Conservation (phyloP, 1,139 yeast species). For the Candida gigantensis region DNA sequence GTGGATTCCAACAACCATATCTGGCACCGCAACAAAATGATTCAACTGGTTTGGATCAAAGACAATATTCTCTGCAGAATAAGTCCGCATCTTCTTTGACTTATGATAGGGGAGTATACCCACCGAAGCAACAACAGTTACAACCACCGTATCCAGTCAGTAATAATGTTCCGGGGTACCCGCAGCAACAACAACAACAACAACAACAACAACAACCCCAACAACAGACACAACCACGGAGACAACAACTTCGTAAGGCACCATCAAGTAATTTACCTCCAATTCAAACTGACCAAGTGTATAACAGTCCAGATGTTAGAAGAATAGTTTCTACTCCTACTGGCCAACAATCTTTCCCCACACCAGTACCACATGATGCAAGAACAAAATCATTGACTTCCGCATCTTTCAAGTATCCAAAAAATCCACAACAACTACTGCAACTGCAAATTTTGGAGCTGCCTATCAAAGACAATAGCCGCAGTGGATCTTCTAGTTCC, state of each 20-base stretch:
- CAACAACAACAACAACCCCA: conserved; percentile 10
- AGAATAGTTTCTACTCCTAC: conserved; percentile 30
- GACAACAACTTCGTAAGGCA: conserved; percentile 15
- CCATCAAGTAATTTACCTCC: conserved; percentile 20
- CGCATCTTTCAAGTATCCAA: conserved; percentile 18
- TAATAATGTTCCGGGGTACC: conserved; percentile 6
- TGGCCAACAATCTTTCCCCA: conserved; percentile 16
- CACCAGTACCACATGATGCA: conserved; percentile 17
- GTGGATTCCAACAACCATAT: conserved; percentile 9
- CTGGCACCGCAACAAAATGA: conserved; percentile 13
- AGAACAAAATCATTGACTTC: conserved; percentile 28
- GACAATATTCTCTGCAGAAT: conserved; percentile 5
- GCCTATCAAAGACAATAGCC: conserved; percentile 10
- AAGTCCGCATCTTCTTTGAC: conserved; percentile 12
- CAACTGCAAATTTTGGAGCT: conserved; percentile 12
- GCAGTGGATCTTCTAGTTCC: conserved; percentile 23
- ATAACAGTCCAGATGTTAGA: conserved; percentile 16
- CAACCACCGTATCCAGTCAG: conserved; percentile 10
- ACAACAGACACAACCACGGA: conserved; percentile 8
- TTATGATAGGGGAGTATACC: conserved; percentile 5
- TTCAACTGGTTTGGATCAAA: conserved; percentile 11
- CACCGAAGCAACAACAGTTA: conserved; percentile 12
- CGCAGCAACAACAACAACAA: conserved; percentile 14
- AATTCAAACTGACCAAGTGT: conserved; percentile 20
- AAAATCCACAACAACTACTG: conserved; percentile 14